Conservation (phyloP, 139 green algal species). For the Chlamydomonas sphaeroides region DNA sequence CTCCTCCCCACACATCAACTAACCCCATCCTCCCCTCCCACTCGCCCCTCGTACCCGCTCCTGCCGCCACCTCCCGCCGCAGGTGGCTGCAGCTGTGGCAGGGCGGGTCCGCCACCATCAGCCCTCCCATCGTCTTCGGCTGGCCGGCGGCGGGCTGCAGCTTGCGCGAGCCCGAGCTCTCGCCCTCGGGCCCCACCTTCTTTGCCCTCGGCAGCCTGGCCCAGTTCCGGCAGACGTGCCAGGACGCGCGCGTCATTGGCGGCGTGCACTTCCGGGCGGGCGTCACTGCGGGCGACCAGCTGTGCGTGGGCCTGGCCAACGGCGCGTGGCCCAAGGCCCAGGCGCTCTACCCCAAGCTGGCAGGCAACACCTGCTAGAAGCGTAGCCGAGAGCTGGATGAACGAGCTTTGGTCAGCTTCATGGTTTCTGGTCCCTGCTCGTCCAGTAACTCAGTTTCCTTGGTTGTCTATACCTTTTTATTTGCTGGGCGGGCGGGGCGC, state of each 20-base stretch:
- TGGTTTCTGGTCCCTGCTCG: too few species aligned
- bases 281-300: not conserved
- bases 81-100: too few species aligned
- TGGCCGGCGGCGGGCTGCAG: not conserved
- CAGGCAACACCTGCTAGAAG: not conserved
- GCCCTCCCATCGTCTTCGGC: not conserved
- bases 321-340: not conserved
- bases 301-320: not conserved
- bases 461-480: too few species aligned
- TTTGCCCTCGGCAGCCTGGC: not conserved
- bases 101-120: not conserved
- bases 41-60: too few species aligned
- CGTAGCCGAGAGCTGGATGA: not conserved
- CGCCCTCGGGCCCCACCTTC: not conserved
- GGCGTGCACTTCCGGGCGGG: not conserved
- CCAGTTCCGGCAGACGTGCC: not conserved
- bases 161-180: not conserved
- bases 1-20: too few species aligned
- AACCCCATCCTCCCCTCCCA: too few species aligned
- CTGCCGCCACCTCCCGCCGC: too few species aligned
- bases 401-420: too few species aligned
- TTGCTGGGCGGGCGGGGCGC: too few species aligned
- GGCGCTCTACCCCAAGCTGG: not conserved
- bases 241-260: constrained; percentile 13
- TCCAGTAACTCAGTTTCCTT: too few species aligned